These are phyloP conservation scores for Sicyos edulis DNA, from an alignment of 306 rosid species.

Conservation along the genomic window DNA sequence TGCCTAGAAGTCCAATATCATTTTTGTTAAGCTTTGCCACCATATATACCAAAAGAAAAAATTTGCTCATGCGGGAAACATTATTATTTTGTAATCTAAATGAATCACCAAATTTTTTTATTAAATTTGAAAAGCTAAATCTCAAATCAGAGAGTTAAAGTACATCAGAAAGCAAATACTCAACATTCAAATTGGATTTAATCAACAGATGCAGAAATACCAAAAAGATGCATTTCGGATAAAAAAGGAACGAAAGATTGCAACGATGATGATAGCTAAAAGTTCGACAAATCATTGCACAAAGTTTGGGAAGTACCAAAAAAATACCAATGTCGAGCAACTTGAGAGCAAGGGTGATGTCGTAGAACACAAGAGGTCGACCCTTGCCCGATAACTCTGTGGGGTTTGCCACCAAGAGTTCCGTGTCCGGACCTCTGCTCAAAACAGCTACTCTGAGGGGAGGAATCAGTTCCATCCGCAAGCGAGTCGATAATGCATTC, in stretches of 20 bases:
- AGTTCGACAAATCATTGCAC: not conserved
- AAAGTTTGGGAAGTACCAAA: slow-evolving; percentile 42
- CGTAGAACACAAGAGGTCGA: slow-evolving; percentile 81
- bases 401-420: slow-evolving; percentile 87
- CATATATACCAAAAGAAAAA: not conserved
- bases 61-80: not conserved
- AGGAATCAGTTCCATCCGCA: slow-evolving; percentile 60
- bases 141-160: no score
- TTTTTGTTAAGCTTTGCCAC: not conserved
- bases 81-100: not conserved
- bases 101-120: not conserved
- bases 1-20: slow-evolving; percentile 45
- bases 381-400: slow-evolving; percentile 90
- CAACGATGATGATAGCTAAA: not conserved
- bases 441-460: slow-evolving; percentile 80
- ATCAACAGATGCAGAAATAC: no score
- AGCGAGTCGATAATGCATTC: slow-evolving; percentile 53
- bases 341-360: slow-evolving; percentile 82
- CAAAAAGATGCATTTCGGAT: no score
- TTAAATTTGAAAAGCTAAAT: not conserved
- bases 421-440: slow-evolving; percentile 80
- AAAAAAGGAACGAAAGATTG: not conserved
- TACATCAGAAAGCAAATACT: no score
- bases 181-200: not conserved
- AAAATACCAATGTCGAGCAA: slow-evolving; percentile 62